These are phyloP conservation scores for Naganishia antarctica DNA, from an alignment of 768 basidiomycete species.

Conservation along the genomic window DNA sequence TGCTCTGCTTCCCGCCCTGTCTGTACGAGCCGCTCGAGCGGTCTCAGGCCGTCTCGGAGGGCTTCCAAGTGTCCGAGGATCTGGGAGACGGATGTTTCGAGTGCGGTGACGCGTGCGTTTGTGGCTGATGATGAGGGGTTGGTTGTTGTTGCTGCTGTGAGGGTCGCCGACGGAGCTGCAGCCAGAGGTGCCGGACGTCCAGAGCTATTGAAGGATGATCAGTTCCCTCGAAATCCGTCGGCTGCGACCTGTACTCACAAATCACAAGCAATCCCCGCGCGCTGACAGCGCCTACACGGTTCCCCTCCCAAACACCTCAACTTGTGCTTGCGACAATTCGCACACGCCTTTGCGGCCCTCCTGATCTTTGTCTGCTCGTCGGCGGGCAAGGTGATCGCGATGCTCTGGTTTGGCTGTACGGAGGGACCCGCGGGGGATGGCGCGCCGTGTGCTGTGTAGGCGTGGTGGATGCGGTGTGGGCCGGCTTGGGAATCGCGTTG, in stretches of 20 bases:
- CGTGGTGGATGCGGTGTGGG: no score
- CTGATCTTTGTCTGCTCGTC: constrained; percentile 8
- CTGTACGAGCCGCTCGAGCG: background rate
- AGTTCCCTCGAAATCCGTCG: no score
- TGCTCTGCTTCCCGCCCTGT: background rate
- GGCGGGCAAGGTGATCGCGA: no score
- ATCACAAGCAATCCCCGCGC: constrained; percentile 7
- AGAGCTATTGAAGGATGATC: background rate
- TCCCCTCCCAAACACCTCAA: constrained; percentile 5
- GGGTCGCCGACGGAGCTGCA: background rate
- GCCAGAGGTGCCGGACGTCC: background rate
- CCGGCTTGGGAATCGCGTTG: constrained; percentile 35
- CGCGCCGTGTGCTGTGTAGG: constrained; percentile 23
- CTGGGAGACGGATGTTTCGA: background rate
- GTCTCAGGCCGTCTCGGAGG: background rate
- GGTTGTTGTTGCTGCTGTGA: background rate
- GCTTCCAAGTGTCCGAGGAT: background rate
- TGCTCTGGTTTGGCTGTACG: constrained; percentile 31
- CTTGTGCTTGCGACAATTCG: constrained; percentile 11
- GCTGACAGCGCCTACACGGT: background rate
- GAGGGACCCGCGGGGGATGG: constrained; percentile 42
- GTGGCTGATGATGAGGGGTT: background rate
- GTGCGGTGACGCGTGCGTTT: background rate
- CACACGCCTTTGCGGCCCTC: constrained; percentile 14
- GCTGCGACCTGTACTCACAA: background rate